Base-by-base conservation (phyloP, 225 moss, liverwort and hornwort species). In the Polytrichum formosum region DNA sequence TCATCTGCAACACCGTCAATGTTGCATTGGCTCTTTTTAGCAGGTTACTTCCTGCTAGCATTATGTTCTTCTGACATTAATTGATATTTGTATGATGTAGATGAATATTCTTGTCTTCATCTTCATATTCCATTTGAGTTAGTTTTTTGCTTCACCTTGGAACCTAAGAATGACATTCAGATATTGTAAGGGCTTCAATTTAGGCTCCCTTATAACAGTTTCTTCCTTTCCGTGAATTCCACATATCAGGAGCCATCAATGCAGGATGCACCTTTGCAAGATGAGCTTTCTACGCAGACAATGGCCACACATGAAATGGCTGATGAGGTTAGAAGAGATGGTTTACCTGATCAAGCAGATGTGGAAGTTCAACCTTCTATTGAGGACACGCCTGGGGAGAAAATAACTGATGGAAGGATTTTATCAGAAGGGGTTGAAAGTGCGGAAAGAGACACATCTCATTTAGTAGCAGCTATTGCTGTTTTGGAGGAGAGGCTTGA, bases 401-500 rank as follows among this genome's bases (percentile, higher is more conserved):
- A 26, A 62, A 66, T 6, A 65, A 37, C 10, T 28, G 70, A 65
- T 70, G 79, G 77, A 60, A 72, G 70, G 53, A 67, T 56, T 68
- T 63, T 66, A 8, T 64, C 72, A 13, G 66, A 70, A 29, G 28
- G 63, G 60, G 64, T 60, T 72, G 71, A 68, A 66, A 60, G 53
- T 5, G 13, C 55, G 54, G 76, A 79, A 82, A 78, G 59, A 67
- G 88, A 85, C 68, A 87, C 74, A 56, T 64, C 68, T 64, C 78
- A 79, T 30, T 35, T 79, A 62, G 72, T 65, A 37, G 63, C 67
- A 61, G 81, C 85, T 55, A 68, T 84, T 63, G 46, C 70, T 54
- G 74, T 59, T 58, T 73, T 83, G 70, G 75, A 80, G 17, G 78
- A 71, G 80, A 85, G 83, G 66, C 81, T 92, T 53, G 79, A 90